Evolutionary conservation across 164 flowering plant species (phyloP).

Genomic region (Macadamia tetraphylla): DNA sequence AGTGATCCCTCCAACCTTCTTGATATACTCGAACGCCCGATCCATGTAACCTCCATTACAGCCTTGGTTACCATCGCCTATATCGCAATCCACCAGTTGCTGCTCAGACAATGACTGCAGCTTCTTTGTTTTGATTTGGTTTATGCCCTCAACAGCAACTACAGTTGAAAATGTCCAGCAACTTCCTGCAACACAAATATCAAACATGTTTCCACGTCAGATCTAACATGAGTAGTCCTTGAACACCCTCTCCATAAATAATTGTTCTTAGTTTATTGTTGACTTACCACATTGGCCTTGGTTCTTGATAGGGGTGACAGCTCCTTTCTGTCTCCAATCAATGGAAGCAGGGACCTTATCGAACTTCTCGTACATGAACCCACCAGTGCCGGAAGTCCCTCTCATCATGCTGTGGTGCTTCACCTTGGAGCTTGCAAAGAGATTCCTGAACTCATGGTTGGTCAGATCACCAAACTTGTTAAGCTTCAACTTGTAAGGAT

Average conservation of each 20-base stretch:
- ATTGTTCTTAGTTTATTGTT: neutral
- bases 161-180: conserved; percentile 97
- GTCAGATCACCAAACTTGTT: conserved; percentile 74
- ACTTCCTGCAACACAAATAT: conserved; percentile 42
- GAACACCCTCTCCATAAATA: too few species aligned
- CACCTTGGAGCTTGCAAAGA: conserved; percentile 47
- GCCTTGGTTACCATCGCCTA: conserved; percentile 43
- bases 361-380: conserved; percentile 52
- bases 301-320: conserved; percentile 61
- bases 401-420: conserved; percentile 52
- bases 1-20: conserved; percentile 58
- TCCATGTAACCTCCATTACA: conserved; percentile 91
- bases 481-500: conserved; percentile 53
- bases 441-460: conserved; percentile 48
- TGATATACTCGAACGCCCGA: conserved; percentile 61
- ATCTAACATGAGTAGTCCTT: too few species aligned
- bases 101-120: conserved; percentile 77
- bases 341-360: conserved; percentile 37
- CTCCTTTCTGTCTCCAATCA: conserved; percentile 78
- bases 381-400: conserved; percentile 26
- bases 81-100: conserved; percentile 83
- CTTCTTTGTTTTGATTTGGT: conserved; percentile 60
- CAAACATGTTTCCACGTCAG: too few species aligned
- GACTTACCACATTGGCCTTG: conserved; percentile 76
- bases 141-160: conserved; percentile 79